Conservation (phyloP, 441 rosid genomes). For the Gossypium gossypioides region DNA sequence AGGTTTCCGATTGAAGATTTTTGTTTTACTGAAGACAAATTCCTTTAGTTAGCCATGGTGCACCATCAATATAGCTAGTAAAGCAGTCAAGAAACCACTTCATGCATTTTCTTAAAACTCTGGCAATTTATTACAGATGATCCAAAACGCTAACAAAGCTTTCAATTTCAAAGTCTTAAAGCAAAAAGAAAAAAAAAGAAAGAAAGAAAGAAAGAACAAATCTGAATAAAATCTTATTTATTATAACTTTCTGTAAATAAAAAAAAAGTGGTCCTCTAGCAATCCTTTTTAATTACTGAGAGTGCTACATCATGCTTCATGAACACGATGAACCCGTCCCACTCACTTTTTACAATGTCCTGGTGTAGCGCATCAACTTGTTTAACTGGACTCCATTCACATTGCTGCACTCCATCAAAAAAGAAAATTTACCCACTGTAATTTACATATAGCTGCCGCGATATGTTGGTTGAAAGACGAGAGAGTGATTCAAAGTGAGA, state of each 20-base stretch:
- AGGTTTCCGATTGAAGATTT: not conserved
- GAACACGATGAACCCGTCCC: not conserved
- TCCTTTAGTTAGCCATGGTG: no score
- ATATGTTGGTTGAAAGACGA: not conserved
- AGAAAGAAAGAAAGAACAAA: not conserved
- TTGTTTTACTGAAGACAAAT: no score
- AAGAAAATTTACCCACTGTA: not conserved
- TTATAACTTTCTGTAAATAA: not conserved
- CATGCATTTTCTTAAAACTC: not conserved
- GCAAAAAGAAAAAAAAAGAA: no score
- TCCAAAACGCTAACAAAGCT: not conserved
- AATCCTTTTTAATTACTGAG: not conserved
- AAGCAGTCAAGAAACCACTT: conserved; percentile 1
- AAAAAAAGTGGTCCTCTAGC: not conserved
- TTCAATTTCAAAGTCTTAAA: not conserved
- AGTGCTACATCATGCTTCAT: not conserved
- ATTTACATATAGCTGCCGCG: not conserved
- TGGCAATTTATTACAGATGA: not conserved
- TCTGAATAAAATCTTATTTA: not conserved
- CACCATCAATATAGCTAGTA: not conserved
- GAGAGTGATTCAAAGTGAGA: conserved; percentile 1
- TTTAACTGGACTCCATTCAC: conserved; percentile 10
- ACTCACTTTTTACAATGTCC: not conserved
- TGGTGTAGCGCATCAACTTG: not conserved
- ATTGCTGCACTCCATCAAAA: not conserved